Evolutionary conservation across 352 stramenopile genomes (phyloP).

Genomic region (Phytophthora litchii): DNA sequence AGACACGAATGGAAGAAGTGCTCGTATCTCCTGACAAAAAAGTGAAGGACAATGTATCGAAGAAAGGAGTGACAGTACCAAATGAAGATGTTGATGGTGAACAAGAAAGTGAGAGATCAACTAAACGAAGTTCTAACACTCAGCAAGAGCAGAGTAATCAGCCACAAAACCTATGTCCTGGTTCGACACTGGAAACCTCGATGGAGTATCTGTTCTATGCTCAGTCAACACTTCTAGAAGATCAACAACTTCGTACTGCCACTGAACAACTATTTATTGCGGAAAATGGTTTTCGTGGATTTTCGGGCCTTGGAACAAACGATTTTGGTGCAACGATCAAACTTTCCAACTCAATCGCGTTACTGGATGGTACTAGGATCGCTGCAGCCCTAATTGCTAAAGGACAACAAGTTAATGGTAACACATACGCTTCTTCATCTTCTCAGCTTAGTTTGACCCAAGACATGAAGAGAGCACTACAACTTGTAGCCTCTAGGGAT

Average conservation of each 20-base stretch:
- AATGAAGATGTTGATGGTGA: conserved; percentile 33
- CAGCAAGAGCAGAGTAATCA: conserved; percentile 19
- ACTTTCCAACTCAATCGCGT: conserved; percentile 75
- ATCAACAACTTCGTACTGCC: conserved; percentile 41
- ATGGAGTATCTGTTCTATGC: conserved; percentile 88
- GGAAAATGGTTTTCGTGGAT: conserved; percentile 73
- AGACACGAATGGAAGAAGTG: conserved; percentile 81
- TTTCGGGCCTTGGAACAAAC: conserved; percentile 49
- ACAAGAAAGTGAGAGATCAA: conserved; percentile 8
- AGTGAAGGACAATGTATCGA: conserved; percentile 83
- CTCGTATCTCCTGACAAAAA: conserved; percentile 58
- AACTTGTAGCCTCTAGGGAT: conserved; percentile 41
- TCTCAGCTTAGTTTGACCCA: conserved; percentile 7
- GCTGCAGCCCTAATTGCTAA: conserved; percentile 20
- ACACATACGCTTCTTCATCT: not conserved
- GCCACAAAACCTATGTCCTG: conserved; percentile 20
- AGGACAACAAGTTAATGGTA: conserved; percentile 23
- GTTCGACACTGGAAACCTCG: conserved; percentile 50
- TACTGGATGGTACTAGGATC: conserved; percentile 54
- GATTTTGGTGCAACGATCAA: conserved; percentile 68
- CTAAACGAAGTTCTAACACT: not conserved
- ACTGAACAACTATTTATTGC: conserved; percentile 66
- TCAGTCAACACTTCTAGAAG: conserved; percentile 50
- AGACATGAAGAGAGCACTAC: conserved; percentile 49
- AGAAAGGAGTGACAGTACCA: conserved; percentile 70